Evolutionary conservation across 2,329 filamentous ascomycete species (phyloP).

Genomic region (Monilinia fructicola): DNA sequence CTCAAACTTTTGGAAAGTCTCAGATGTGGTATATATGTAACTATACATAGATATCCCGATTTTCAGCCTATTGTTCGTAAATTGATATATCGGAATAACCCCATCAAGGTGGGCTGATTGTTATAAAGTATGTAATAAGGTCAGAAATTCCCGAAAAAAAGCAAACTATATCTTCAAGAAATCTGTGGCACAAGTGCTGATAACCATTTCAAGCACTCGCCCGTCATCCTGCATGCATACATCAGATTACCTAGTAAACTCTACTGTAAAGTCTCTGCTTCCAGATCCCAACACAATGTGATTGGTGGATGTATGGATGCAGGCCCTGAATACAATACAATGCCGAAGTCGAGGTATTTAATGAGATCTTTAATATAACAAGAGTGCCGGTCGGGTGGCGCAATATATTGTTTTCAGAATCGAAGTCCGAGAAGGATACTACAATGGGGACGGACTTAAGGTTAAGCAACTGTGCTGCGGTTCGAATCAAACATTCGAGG

Average conservation of each 20-base stretch:
- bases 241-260: neutral
- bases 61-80: constrained; percentile 13
- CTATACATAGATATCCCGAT: constrained; percentile 4
- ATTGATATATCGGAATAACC: neutral
- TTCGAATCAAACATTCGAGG: neutral
- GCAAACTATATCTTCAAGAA: neutral
- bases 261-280: neutral
- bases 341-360: constrained; percentile 7
- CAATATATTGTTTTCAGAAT: neutral
- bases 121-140: neutral
- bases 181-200: neutral
- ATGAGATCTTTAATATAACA: neutral
- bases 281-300: neutral
- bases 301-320: constrained; percentile 7
- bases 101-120: neutral
- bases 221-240: constrained; percentile 8
- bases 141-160: neutral
- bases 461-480: neutral
- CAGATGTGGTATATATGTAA: neutral
- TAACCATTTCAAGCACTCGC: constrained; percentile 8
- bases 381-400: neutral
- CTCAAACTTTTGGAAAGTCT: constrained; percentile 5
- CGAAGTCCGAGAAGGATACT: neutral
- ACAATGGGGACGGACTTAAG: neutral
- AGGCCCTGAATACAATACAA: constrained; percentile 6